phyloP scores from a whole-genome alignment of 345 rosid genomes.

The Eucalyptus grandis region DNA sequence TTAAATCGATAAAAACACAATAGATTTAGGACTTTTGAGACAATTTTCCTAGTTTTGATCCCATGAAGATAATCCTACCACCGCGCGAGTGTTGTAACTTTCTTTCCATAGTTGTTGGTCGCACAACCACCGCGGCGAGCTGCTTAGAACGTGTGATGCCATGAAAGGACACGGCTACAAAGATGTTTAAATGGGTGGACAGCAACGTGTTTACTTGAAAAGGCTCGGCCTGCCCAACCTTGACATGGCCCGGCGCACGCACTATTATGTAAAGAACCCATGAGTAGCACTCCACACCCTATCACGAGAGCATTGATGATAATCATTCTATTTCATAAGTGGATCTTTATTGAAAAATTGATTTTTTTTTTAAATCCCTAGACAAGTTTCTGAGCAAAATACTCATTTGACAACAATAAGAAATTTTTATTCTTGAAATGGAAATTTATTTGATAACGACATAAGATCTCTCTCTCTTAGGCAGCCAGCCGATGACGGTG shows the following conservation, averaged over 20 bases:
- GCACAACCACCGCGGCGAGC: not conserved
- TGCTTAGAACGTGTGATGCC: not conserved
- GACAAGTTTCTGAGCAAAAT: too few relatives aligned
- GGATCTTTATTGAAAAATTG: too few relatives aligned
- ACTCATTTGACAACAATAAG: accelerated
- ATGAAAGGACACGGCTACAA: not conserved
- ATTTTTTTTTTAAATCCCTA: too few relatives aligned
- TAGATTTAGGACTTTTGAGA: accelerated
- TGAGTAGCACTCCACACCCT: not conserved
- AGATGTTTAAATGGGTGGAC: not conserved
- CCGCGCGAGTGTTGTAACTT: not conserved
- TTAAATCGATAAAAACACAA: too few relatives aligned
- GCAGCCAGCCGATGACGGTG: accelerated
- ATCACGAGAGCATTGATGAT: not conserved
- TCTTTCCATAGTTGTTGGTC: not conserved
- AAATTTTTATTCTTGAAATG: too few relatives aligned
- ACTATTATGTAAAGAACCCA: not conserved
- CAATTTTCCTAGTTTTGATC: not conserved
- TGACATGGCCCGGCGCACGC: not conserved
- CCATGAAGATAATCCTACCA: not conserved
- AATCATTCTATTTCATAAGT: too few relatives aligned
- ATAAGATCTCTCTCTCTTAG: too few relatives aligned
- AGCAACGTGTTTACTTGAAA: not conserved
- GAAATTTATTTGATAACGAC: too few relatives aligned
- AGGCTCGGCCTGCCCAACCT: not conserved